Evolutionary conservation across 1,284 basidiomycete species (phyloP), one percentile per base, ranked within the genome.

Genomic region (Boletus smithii): DNA sequence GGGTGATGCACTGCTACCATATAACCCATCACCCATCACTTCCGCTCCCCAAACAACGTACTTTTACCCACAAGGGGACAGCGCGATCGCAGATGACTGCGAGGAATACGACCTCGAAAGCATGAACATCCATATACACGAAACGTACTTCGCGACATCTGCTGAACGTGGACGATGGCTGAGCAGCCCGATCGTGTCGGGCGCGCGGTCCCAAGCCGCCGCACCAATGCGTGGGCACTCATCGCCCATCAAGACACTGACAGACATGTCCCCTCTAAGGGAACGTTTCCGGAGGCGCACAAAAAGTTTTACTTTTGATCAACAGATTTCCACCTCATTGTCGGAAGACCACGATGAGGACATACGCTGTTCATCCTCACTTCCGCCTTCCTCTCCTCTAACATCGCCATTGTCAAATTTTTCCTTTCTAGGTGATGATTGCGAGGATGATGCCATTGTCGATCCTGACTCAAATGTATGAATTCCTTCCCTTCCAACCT

Each of bases 111-210:
- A 67, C 48, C 57, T 66, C 38, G 63, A 65, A 47, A 57, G 59
- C 52, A 58, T 68, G 63, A 46, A 68, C 37, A 65, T 67, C 17
- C 66, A 61, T 34, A 52, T 67, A 38, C 73, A 70, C 39, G 66
- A 70, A 45, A 78, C 75, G 7, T 76, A 69, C 52, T 79, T 79
- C 54, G 67, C 69, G 31, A 69, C 69, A 14, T 79, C 77, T 37
- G 70, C 74, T 4, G 78, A 79, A 53, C 76, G 77, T 37, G 77
- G 78, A 10, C 69, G 70, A 40, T 79, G 77, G 77, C 65, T 69
- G 53, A 74, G 63, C 38, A 77, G 78, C 50, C 75, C 76, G 2
- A 58, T 71, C 22, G 63, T 68, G 0, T 23, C 62, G 16, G 53
- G 53, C 16, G 42, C 44, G 16, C 61, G 51, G 27, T 37, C 61